Percentiles rank a stretch among this genome's conserved stretches.
Evolutionary conservation across 202 grass and related monocot genomes (phyloP).

Genomic region (Brachypodium distachyon): DNA sequence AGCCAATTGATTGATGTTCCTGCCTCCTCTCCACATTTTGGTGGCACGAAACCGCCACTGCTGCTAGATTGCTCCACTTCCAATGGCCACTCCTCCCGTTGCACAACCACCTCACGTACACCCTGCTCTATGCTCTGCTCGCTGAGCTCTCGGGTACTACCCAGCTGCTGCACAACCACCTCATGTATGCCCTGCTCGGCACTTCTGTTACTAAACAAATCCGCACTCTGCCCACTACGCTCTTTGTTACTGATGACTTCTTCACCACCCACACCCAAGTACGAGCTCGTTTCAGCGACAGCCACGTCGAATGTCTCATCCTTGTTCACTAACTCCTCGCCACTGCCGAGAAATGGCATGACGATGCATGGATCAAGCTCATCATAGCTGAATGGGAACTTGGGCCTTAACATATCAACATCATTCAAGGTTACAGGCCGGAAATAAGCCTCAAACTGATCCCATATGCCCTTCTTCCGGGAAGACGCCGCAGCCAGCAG

Average conservation of each 20-base stretch:
- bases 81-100: slow-evolving; percentile 20
- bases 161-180: slow-evolving; percentile 35
- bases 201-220: background rate
- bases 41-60: background rate
- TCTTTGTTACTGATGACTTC: slow-evolving; percentile 33
- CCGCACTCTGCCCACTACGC: slow-evolving; percentile 14
- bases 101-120: slow-evolving; percentile 18
- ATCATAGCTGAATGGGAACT: slow-evolving; percentile 24
- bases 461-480: slow-evolving; percentile 56
- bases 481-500: background rate
- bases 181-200: slow-evolving; percentile 32
- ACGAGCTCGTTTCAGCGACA: slow-evolving; percentile 43
- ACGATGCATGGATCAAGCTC: slow-evolving; percentile 41
- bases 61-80: slow-evolving; percentile 18
- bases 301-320: slow-evolving; percentile 31
- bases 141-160: slow-evolving; percentile 14
- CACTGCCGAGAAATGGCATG: slow-evolving; percentile 40
- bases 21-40: slow-evolving; percentile 20
- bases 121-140: slow-evolving; percentile 26
- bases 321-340: background rate
- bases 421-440: slow-evolving; percentile 58
- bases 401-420: slow-evolving; percentile 44
- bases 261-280: slow-evolving; percentile 32
- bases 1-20: slow-evolving; percentile 61
- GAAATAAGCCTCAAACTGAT: slow-evolving; percentile 83